Evolutionary conservation across 129 eudicot genomes (phyloP), one percentile per base, ranked within the genome.

Genomic region (Flaveria brownii): DNA sequence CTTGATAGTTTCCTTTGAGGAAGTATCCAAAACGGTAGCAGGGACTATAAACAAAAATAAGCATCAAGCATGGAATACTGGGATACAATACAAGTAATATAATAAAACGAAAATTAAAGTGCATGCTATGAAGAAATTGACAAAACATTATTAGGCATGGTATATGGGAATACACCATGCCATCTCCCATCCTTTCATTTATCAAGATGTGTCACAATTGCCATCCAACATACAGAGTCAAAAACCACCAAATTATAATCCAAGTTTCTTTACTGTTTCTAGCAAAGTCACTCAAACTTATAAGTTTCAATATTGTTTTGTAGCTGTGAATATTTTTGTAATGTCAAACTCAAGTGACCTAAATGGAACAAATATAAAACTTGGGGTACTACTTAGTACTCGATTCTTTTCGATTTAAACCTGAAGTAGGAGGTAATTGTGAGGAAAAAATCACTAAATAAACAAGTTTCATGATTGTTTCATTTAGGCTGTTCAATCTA

Each of bases 1-100:
- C 82, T 77, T 84, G 51, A 17, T 78, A 73, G 82, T 80, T 86
- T 86, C 91, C 80, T 77, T 93, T 74, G 73, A 57, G 76, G 95
- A 77, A 52, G 96, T 82, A 66, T 79, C 87, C 33, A 66, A 41
- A 52, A 18, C 71, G 45, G 60, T 22, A 74, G 63, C 75, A 26
- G 59, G 76, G 18, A 77, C 76, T 49, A 60, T 23, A 70, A 28
- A 59, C 26, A 28, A 41, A 57, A 45, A 59, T 30, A 28, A 78
- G 43, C 6, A 62, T 62, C 7, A 61, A 28, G 5, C 18, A 62
- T 14, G 68, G 43, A 26, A 62, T 62, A 28, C 2, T 12, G 41
- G 51, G 67, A 60, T 11, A 25, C 41, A 68, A 36, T 11, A 42
- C 41, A 55, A 36, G 39, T 25, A 43, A 68, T 25, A 14, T 51